Base-by-base conservation (phyloP, 106 monocot genomes). In the Dendrobium huoshanense region DNA sequence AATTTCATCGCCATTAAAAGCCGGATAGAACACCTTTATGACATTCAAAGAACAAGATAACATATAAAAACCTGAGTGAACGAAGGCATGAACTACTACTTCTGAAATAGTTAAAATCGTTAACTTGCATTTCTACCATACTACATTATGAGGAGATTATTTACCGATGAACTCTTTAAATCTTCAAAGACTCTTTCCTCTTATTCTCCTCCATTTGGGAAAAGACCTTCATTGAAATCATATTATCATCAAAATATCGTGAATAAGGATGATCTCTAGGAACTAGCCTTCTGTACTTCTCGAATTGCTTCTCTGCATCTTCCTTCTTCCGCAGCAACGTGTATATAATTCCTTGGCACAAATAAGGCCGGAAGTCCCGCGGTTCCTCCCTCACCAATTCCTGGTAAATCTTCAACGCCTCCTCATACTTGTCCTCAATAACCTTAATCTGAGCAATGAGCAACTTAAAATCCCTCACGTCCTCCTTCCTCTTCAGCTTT, bases 321-420 rank as follows among this genome's bases (percentile, higher is more conserved):
- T 91, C 86, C 73, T 89, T 88, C 81, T 88, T 92, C 72, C 73
- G 73, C 86, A 91, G 16, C 81, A 95, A 33, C 13, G 85, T 87
- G 54, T 92, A 95, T 17, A 91, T 79, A 33, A 95, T 91, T 48
- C 92, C 95, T 65, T 92, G 86, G 79, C 92, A 95, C 20, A 95
- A 83, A 24, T 95, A 95, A 13, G 91, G 92, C 40, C 95, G 83
- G 78, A 95, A 95, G 82, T 95, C 95, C 59, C 82, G 88, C 20
- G 92, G 92, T 55, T 95, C 89, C 80, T 95, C 91, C 77, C 72
- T 86, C 44, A 86, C 89, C 87, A 95, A 59, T 33, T 89, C 92
- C n/a, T 77, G 56, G 74, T 95, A 95, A 9, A 95, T 76, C 80
- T 77, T 83, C 1, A 95, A 61, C 0, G 88, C 92, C 61, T 88